Evolutionary conservation across 2,329 filamentous ascomycete species (phyloP).

Genomic region (Talaromyces sp.): DNA sequence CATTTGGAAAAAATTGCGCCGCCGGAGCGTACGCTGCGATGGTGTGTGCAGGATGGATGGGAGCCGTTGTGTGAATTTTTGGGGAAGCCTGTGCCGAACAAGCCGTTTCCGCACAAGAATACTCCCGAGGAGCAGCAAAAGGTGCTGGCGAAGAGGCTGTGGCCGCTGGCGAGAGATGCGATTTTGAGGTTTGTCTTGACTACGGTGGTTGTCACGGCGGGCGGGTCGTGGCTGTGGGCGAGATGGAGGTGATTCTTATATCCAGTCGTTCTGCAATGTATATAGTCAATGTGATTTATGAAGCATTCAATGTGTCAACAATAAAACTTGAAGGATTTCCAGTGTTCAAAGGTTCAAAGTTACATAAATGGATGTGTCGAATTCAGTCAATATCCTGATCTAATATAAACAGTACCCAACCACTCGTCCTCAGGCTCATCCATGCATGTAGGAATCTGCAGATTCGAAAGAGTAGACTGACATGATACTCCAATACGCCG

Average conservation of each 20-base stretch:
- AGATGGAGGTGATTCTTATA: not conserved
- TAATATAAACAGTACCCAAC: not conserved
- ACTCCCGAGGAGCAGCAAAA: not conserved
- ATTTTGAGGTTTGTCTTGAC: not conserved
- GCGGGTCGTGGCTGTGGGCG: not conserved
- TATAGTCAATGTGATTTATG: not conserved
- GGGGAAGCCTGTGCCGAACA: constrained; percentile 47
- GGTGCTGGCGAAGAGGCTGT: not conserved
- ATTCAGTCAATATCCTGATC: not conserved
- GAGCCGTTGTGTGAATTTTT: constrained; percentile 52
- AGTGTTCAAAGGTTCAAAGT: not conserved
- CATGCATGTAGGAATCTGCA: not conserved
- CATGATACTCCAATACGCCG: constrained; percentile 27
- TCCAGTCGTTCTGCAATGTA: not conserved
- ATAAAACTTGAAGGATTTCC: not conserved
- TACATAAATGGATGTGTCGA: not conserved
- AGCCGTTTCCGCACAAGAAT: constrained; percentile 48
- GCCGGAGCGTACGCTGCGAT: constrained; percentile 48
- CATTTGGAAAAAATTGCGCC: constrained; percentile 46
- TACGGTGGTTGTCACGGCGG: not conserved
- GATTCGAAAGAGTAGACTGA: constrained; percentile 8
- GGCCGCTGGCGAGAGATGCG: not conserved
- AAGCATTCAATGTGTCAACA: not conserved
- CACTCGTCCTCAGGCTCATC: not conserved
- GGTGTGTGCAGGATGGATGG: constrained; percentile 51